Percentiles rank a stretch among this genome's conserved stretches.
Evolutionary conservation across 2,329 filamentous ascomycete species (phyloP).

Genomic region (Fusarium camptoceras): DNA sequence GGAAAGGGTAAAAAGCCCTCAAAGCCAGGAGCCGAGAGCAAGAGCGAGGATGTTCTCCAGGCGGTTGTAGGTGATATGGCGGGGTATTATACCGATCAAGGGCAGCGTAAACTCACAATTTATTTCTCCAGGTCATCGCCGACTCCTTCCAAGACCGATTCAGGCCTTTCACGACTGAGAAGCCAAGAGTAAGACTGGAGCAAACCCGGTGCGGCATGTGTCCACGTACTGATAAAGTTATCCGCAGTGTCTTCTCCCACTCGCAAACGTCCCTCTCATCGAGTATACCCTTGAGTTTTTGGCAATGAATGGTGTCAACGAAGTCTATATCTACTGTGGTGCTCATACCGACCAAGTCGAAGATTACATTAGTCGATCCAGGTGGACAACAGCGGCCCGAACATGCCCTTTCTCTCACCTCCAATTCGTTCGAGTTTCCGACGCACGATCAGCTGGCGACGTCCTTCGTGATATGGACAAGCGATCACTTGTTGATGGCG

Average conservation of each 20-base stretch:
- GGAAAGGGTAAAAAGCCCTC: conserved; percentile 65
- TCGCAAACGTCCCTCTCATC: conserved; percentile 94
- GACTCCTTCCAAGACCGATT: conserved; percentile 96
- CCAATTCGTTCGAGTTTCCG: conserved; percentile 85
- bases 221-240: conserved; percentile 34
- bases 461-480: conserved; percentile 94
- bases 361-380: conserved; percentile 82
- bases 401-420: conserved; percentile 78
- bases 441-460: conserved; percentile 89
- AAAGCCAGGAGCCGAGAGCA: conserved; percentile 64
- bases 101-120: conserved; percentile 37
- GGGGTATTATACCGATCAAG: conserved; percentile 40
- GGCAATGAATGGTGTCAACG: conserved; percentile 92
- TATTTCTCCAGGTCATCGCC: conserved; percentile 76
- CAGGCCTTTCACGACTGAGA: conserved; percentile 87
- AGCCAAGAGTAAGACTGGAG: conserved; percentile 76
- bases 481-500: conserved; percentile 84
- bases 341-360: conserved; percentile 89
- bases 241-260: conserved; percentile 84
- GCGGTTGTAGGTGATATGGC: conserved; percentile 61
- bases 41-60: conserved; percentile 69
- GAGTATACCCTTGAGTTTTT: conserved; percentile 98
- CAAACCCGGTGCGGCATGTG: not conserved
- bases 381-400: conserved; percentile 71
- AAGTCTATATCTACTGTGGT: conserved; percentile 92